phyloP scores from a whole-genome alignment of 257 asterid species.

The Ballota nigra region DNA sequence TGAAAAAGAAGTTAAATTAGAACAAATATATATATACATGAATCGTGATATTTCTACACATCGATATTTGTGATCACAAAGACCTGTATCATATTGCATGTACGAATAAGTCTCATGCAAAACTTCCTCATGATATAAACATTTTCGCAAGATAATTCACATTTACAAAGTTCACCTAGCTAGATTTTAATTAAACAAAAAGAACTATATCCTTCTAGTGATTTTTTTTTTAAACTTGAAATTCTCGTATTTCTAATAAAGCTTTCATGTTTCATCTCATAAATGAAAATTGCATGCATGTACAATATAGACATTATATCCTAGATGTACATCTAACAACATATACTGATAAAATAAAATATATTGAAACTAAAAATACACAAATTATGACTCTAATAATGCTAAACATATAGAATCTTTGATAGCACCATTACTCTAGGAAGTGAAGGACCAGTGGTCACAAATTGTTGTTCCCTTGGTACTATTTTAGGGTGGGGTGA shows the following conservation, averaged over 20 bases:
- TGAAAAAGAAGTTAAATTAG: no score
- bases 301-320: not conserved
- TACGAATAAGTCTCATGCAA: no score
- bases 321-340: not conserved
- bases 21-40: no score
- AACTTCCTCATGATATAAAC: no score
- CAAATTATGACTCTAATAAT: not conserved
- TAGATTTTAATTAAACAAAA: no score
- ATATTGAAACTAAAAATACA: not conserved
- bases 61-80: no score
- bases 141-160: not conserved
- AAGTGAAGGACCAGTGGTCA: slow-evolving; percentile 24
- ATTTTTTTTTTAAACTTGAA: not conserved
- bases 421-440: not conserved
- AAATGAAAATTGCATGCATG: not conserved
- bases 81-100: no score
- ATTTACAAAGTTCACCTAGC: not conserved
- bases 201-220: not conserved
- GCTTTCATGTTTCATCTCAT: not conserved
- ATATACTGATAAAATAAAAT: not conserved
- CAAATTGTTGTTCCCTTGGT: not conserved
- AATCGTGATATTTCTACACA: no score
- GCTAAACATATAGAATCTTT: slow-evolving; percentile 17
- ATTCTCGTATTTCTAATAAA: not conserved
- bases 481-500: slow-evolving; percentile 25